Conservation (phyloP, 2,329 filamentous ascomycete species). For the Scleromitrula shiraiana region DNA sequence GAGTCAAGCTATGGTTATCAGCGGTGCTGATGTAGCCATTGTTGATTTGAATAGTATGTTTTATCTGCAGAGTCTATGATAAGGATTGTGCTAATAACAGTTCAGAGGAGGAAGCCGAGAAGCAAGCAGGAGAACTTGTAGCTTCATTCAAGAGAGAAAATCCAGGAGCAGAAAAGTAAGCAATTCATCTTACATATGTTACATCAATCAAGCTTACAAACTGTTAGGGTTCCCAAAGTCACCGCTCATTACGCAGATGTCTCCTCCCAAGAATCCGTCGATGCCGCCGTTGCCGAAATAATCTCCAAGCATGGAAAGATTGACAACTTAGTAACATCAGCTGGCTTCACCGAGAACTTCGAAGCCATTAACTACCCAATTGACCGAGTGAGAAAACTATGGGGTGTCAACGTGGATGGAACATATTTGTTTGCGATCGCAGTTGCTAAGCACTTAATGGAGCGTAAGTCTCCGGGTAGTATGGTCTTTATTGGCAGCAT, state of each 20-base stretch:
- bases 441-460: conserved; percentile 83
- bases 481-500: conserved; percentile 96
- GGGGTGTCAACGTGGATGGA: conserved; percentile 88
- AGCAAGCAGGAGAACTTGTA: conserved; percentile 66
- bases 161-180: conserved; percentile 61
- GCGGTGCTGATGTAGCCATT: conserved; percentile 81
- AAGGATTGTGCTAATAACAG: conserved; percentile 13
- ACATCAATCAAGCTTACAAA: not conserved
- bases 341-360: conserved; percentile 94
- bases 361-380: conserved; percentile 85
- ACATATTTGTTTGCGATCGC: conserved; percentile 82
- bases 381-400: conserved; percentile 86
- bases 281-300: conserved; percentile 60
- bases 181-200: not conserved
- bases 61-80: not conserved
- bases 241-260: conserved; percentile 90
- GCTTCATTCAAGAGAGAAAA: conserved; percentile 73
- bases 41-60: conserved; percentile 83
- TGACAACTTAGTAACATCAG: conserved; percentile 89
- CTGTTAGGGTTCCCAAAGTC: conserved; percentile 63
- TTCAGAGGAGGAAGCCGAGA: conserved; percentile 72
- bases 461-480: conserved; percentile 67
- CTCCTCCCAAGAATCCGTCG: conserved; percentile 70
- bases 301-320: conserved; percentile 69
- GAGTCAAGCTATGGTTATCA: conserved; percentile 83